These are phyloP conservation scores for Phytophthora boehmeriae DNA, from an alignment of 352 stramenopile genomes.

Conservation along the genomic window DNA sequence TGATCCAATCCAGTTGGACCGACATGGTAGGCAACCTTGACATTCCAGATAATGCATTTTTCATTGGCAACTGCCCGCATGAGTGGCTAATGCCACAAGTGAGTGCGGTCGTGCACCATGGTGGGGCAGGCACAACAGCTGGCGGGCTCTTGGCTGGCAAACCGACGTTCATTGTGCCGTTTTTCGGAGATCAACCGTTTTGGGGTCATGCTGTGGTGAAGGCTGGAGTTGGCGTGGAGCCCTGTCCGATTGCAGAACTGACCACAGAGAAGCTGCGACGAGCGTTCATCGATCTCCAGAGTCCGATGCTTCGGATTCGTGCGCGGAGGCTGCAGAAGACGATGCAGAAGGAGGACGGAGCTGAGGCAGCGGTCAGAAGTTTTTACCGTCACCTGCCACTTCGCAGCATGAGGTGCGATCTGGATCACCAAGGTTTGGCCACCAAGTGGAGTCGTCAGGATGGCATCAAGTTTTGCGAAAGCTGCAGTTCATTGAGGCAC, in stretches of 20 bases:
- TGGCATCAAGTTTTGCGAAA: conserved; percentile 41
- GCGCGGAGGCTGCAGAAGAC: conserved; percentile 48
- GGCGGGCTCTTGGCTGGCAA: conserved; percentile 88
- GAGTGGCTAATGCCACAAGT: conserved; percentile 91
- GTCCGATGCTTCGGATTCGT: conserved; percentile 46
- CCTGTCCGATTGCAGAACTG: conserved; percentile 82
- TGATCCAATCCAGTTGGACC: conserved; percentile 91
- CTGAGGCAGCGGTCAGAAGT: conserved; percentile 68
- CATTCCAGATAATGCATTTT: conserved; percentile 53
- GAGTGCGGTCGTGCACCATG: conserved; percentile 80
- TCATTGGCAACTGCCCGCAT: conserved; percentile 75
- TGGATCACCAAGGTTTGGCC: conserved; percentile 28
- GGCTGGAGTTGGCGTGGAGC: conserved; percentile 81
- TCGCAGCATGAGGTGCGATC: conserved; percentile 77
- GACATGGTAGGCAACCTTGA: conserved; percentile 53
- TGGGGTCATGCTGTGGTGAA: conserved; percentile 89
- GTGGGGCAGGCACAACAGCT: conserved; percentile 88
- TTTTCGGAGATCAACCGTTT: conserved; percentile 95
- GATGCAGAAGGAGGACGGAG: conserved; percentile 85
- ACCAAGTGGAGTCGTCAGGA: conserved; percentile 40
- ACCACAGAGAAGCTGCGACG: conserved; percentile 72
- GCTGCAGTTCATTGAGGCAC: conserved; percentile 26
- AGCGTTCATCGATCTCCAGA: conserved; percentile 72
- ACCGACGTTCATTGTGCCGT: conserved; percentile 94
- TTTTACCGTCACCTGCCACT: conserved; percentile 88